These are phyloP conservation scores for Trypanosoma vivax DNA, from an alignment of 208 protist genomes.

Conservation along the genomic window DNA sequence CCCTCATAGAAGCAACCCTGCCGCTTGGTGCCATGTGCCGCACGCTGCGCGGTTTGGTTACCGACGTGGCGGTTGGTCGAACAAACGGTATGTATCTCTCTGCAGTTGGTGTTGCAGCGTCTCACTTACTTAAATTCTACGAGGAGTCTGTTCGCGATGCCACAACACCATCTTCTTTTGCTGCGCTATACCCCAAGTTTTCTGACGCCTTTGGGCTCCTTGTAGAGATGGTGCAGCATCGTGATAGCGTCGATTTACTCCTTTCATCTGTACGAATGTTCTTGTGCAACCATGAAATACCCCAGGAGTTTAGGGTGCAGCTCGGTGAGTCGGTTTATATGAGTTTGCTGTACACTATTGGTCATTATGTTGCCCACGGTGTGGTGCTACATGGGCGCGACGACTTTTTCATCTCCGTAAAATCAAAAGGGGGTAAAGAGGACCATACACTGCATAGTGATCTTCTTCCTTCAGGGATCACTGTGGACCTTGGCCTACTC, in stretches of 20 bases:
- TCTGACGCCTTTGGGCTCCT: slow-evolving; percentile 41
- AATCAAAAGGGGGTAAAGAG: slow-evolving; percentile 20
- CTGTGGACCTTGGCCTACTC: slow-evolving; percentile 46
- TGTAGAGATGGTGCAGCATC: slow-evolving; percentile 28
- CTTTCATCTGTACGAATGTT: slow-evolving; percentile 37
- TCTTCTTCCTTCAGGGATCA: slow-evolving; percentile 51
- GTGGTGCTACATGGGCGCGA: slow-evolving; percentile 69
- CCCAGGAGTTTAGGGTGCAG: slow-evolving; percentile 35
- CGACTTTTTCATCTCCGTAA: slow-evolving; percentile 68
- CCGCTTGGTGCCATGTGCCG: slow-evolving; percentile 48
- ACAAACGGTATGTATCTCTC: slow-evolving; percentile 46
- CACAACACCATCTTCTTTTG: slow-evolving; percentile 32
- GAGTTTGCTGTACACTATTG: slow-evolving; percentile 66
- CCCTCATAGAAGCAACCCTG: slow-evolving; percentile 39
- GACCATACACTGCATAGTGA: slow-evolving; percentile 56
- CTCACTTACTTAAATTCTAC: slow-evolving; percentile 43
- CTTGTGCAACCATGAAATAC: slow-evolving; percentile 45
- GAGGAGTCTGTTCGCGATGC: slow-evolving; percentile 33
- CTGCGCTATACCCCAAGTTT: slow-evolving; percentile 33
- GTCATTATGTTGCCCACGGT: slow-evolving; percentile 81
- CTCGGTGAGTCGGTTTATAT: slow-evolving; percentile 76
- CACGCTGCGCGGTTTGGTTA: slow-evolving; percentile 24
- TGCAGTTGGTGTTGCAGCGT: slow-evolving; percentile 43
- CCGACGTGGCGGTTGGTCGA: slow-evolving; percentile 38
- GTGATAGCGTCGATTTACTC: slow-evolving; percentile 16